Conservation (phyloP, 345 rosid genomes). For the Eutrema yunnanense region DNA sequence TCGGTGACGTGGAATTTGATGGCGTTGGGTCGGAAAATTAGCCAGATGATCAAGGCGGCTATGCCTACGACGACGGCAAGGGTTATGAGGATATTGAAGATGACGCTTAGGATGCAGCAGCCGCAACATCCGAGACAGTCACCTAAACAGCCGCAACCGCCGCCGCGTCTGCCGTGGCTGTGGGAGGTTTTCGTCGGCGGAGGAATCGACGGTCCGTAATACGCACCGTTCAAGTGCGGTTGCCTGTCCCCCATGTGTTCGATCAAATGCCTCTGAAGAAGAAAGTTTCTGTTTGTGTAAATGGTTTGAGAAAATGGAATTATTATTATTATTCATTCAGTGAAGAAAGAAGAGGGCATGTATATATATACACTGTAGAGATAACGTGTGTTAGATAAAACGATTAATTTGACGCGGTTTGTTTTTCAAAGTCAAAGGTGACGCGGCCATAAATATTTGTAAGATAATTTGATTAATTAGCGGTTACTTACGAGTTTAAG, state of each 20-base stretch:
- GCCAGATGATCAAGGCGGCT: slow-evolving; percentile 51
- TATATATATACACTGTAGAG: slow-evolving; percentile 8
- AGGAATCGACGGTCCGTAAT: slow-evolving; percentile 64
- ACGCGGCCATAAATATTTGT: neutral
- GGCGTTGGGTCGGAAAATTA: slow-evolving; percentile 55
- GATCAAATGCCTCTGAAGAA: slow-evolving; percentile 1
- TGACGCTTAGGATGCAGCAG: slow-evolving; percentile 54
- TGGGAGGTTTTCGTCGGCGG: slow-evolving; percentile 40
- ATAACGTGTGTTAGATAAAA: slow-evolving; percentile 22
- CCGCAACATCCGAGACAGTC: slow-evolving; percentile 32
- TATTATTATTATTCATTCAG: neutral
- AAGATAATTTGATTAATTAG: neutral
- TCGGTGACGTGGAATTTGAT: slow-evolving; percentile 48
- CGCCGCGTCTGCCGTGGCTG: slow-evolving; percentile 36
- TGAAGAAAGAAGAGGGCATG: neutral
- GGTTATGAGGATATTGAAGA: slow-evolving; percentile 44
- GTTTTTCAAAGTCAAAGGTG: slow-evolving; percentile 21
- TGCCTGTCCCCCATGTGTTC: slow-evolving; percentile 49
- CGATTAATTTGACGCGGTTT: slow-evolving; percentile 28
- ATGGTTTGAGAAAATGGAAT: neutral
- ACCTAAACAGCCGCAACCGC: slow-evolving; percentile 30
- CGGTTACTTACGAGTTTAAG: slow-evolving; percentile 10
- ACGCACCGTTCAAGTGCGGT: slow-evolving; percentile 53
- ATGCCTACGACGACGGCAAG: slow-evolving; percentile 35
- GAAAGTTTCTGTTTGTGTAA: neutral